Base-by-base conservation (phyloP, 768 basidiomycete genomes). In the Nevesoporus exiguus region DNA sequence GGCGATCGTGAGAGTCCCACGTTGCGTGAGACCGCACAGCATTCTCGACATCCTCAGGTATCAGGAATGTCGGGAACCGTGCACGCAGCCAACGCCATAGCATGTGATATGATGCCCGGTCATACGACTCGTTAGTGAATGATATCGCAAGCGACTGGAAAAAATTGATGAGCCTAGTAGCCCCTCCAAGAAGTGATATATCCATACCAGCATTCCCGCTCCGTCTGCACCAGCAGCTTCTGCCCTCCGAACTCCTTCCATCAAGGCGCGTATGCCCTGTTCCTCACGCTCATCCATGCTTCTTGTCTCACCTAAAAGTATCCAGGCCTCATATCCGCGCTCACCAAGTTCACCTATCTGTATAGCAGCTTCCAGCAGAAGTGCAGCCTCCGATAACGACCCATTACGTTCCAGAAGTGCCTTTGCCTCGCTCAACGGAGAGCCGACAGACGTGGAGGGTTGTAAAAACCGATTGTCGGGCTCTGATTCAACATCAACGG, bases 61-160 rank as follows among this genome's bases (percentile, higher is more conserved):
- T 73, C 40, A 71, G 75, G 56, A 78, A 76, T 21, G 73, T 75
- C 9, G 83, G 88, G 70, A 81, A 86, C 44, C 80, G 80, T 34
- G 86, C 80, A 51, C 74, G 73, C 47, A 98, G 76, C 90, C 93
- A 98, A 30, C 87, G 87, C 46, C 95, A 80, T 15, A 99, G 80
- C 76, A 87, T 90, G 0, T 84, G 74, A 65, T 96, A 84, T 3
- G 95, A 88, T 7, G 86, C 94, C 11, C 88, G 79, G 62, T 98
- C 95, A 61, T 86, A 88, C 0, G 83, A 83, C 72, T 98, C 96
- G 64, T 98, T 99, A 30, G 95, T 96, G 70, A 91, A 98, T 9
- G 93, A 93, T 58, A 98, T 93, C 1, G 96, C 94, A 31, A 98
- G 81, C 7, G 93, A 93, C 95, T 98, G 37, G 31, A 34, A 48